A percentile compares a stretch with the other conserved stretches of the same genome.
phyloP scores from a whole-genome alignment of 495 filamentous ascomycete genomes.

The Daldinia childiae region DNA sequence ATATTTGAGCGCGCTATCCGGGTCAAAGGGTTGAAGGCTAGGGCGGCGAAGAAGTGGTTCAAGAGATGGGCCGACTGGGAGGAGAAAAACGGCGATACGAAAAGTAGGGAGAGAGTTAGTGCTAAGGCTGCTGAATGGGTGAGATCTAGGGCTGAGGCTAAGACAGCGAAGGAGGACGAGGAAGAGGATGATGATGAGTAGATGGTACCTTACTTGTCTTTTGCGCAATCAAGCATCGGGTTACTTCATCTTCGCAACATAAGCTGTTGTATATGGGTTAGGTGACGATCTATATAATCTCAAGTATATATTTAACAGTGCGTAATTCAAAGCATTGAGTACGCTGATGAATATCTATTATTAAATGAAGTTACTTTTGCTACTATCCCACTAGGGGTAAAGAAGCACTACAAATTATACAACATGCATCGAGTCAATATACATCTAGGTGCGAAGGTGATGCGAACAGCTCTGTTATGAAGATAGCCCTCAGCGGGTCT shows the following conservation, averaged over 20 bases:
- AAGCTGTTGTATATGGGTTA: neutral
- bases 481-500: conserved; percentile 17
- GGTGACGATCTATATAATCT: neutral
- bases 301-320: neutral
- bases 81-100: conserved; percentile 74
- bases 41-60: conserved; percentile 82
- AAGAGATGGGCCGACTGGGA: conserved; percentile 85
- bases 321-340: neutral
- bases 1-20: conserved; percentile 82
- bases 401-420: neutral
- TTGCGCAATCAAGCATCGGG: neutral
- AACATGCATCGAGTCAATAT: neutral
- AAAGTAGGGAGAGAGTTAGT: conserved; percentile 75
- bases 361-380: neutral
- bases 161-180: conserved; percentile 42
- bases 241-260: neutral
- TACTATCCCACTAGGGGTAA: neutral
- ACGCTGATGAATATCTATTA: neutral
- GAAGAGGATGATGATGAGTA: conserved; percentile 41
- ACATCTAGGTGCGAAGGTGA: neutral
- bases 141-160: conserved; percentile 47
- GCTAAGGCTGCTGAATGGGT: conserved; percentile 77
- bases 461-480: conserved; percentile 24
- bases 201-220: neutral
- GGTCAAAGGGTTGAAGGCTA: conserved; percentile 73